Evolutionary conservation across 495 filamentous ascomycete genomes (phyloP), one percentile per base, ranked within the genome.

Genomic region (Mytilinidion resinicola): DNA sequence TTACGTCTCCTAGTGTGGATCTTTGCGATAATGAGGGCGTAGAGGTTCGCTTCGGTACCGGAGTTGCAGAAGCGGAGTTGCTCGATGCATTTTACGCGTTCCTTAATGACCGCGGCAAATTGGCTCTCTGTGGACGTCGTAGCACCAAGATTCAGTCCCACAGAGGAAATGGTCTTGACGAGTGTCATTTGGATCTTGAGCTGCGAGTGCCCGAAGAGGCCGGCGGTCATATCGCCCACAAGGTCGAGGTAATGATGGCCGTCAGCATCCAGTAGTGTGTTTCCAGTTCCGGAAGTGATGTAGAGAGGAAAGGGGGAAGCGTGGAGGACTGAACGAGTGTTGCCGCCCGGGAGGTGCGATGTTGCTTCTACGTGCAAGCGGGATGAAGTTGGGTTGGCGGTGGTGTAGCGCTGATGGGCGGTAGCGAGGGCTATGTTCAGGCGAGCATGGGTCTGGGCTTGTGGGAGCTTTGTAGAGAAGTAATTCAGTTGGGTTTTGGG

Each of bases 271-370:
- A 56, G 53, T 71, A 77, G 55, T 60, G 71, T 34, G 79, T 60
- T 20, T 60, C 70, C 51, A 67, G 69, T 1, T 56, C 75, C 56
- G 70, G 59, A 30, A 74, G 78, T 21, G 53, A 73, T 51, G 62
- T 67, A 68, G 14, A 85, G 55, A 0, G 82, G 82, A 56, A 83
- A 86, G 0, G 83, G 82, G 3, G 64, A 66, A n/a, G 73, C 74
- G 67, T 84, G 75, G 0, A 86, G 72, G 1, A 83, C 69, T 2
- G 77, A 79, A 15, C 83, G 71, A 11, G 83, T 86, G 62, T 85
- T 86, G 41, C 83, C 83, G 14, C 83, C 82, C 0, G 83, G 83
- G 4, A 84, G 67, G 41, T 69, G 63, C 35, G 70, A 54, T 5
- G 51, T 43, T 9, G 65, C 61, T 53, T 61, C 58, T 55, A 58